A percentile compares a stretch with the other conserved stretches of the same genome.
Conservation (phyloP, 148 eudicot species). For the Euryodendron excelsum region DNA sequence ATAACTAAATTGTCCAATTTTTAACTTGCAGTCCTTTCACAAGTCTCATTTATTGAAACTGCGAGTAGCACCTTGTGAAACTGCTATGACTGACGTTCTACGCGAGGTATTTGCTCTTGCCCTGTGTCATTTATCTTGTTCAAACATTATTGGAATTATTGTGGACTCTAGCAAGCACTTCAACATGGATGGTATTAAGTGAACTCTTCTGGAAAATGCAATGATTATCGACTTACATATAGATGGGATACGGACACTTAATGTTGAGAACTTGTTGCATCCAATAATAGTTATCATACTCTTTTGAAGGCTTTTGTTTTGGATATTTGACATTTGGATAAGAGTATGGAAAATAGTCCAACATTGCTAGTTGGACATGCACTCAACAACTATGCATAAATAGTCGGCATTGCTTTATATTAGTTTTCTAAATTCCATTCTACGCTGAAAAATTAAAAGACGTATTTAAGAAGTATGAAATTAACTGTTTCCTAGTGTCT, state of each 20-base stretch:
- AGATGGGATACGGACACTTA: neutral
- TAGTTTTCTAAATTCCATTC: too few species aligned
- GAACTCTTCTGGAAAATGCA: neutral
- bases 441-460: too few species aligned
- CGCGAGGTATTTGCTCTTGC: constrained; percentile 53
- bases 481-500: too few species aligned
- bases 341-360: too few species aligned
- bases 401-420: too few species aligned
- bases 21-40: constrained; percentile 68
- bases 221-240: neutral
- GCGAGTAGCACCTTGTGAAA: constrained; percentile 90
- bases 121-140: neutral
- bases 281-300: neutral
- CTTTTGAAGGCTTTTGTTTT: neutral
- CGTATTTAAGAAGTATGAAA: too few species aligned
- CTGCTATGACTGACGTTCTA: constrained; percentile 88
- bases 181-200: neutral
- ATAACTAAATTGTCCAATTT: neutral
- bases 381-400: too few species aligned
- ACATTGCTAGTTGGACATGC: too few species aligned
- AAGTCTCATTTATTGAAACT: constrained; percentile 82
- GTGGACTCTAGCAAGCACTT: neutral
- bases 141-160: neutral
- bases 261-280: neutral
- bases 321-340: too few species aligned